These are phyloP conservation scores for Amphicarpaea edgeworthii DNA, from an alignment of 306 rosid species.

Conservation along the genomic window DNA sequence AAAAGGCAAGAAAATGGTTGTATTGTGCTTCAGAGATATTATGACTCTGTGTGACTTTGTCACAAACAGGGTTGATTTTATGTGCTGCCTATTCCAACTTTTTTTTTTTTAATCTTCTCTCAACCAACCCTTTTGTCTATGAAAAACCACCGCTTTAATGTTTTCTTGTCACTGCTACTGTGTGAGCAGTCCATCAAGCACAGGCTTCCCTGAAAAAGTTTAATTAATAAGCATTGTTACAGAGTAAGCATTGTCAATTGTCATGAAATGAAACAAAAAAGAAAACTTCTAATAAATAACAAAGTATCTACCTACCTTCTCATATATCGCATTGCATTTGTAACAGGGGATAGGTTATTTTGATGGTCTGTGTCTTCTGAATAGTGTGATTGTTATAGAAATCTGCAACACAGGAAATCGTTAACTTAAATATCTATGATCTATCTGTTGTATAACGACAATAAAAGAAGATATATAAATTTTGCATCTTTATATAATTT, in stretches of 20 bases:
- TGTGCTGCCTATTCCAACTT: constrained; percentile 20
- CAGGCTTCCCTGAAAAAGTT: constrained; percentile 63
- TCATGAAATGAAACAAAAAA: not conserved
- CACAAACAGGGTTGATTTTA: constrained; percentile 23
- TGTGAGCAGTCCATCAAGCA: constrained; percentile 83
- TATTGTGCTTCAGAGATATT: not conserved
- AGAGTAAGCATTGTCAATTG: constrained; percentile 9
- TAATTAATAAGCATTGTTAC: constrained; percentile 14
- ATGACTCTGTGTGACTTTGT: constrained; percentile 11
- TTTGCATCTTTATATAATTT: not conserved
- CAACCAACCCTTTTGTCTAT: constrained; percentile 91
- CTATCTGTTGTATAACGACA: not conserved
- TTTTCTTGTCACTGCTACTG: constrained; percentile 77
- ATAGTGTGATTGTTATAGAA: constrained; percentile 9
- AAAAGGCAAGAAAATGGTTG: too few relatives aligned
- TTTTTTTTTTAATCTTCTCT: constrained; percentile 31
- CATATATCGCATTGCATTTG: constrained; percentile 37
- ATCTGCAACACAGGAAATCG: constrained; percentile 28
- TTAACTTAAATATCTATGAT: not conserved
- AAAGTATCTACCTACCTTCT: constrained; percentile 46
- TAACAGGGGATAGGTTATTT: not conserved
- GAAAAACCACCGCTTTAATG: constrained; percentile 94
- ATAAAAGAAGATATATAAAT: not conserved
- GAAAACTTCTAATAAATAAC: not conserved
- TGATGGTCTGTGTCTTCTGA: constrained; percentile 10